Evolutionary conservation across 2,329 filamentous ascomycete species (phyloP).

Genomic region (Claviceps sp.): DNA sequence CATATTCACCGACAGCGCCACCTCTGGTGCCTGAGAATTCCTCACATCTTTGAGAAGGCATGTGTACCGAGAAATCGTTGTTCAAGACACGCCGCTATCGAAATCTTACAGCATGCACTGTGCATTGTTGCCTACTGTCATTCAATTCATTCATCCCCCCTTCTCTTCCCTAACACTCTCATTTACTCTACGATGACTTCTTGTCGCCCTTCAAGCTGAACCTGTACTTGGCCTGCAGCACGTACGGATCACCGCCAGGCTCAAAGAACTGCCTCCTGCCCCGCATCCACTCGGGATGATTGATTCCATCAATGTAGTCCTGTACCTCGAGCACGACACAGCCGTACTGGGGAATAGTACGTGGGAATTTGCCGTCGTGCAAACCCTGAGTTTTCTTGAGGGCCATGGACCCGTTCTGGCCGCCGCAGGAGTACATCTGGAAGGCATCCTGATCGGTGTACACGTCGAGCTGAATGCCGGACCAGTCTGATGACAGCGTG

Average conservation of each 20-base stretch:
- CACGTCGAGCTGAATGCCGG: constrained; percentile 72
- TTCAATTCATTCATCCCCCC: neutral
- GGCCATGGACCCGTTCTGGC: constrained; percentile 56
- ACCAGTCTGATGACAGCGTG: constrained; percentile 57
- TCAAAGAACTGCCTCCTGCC: constrained; percentile 41
- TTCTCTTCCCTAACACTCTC: neutral
- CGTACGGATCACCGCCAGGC: constrained; percentile 46
- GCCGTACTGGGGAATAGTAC: constrained; percentile 60
- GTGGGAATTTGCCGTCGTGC: constrained; percentile 34
- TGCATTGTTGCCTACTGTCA: neutral
- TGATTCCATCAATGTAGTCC: constrained; percentile 90
- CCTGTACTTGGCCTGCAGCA: constrained; percentile 47
- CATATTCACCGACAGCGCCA: no score
- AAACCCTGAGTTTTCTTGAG: constrained; percentile 61
- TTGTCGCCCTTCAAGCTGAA: constrained; percentile 33
- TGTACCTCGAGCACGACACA: constrained; percentile 86
- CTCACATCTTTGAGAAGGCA: no score
- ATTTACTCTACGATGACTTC: neutral
- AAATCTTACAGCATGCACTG: neutral
- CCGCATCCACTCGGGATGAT: constrained; percentile 77
- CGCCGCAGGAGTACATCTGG: constrained; percentile 77
- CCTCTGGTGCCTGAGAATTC: no score
- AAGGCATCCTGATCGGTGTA: constrained; percentile 75
- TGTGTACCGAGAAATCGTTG: no score
- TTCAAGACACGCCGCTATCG: no score